A percentile compares a stretch with the other conserved stretches of the same genome.
Conservation (phyloP, 2,329 filamentous ascomycete species). For the Trichoderma guizhouense region DNA sequence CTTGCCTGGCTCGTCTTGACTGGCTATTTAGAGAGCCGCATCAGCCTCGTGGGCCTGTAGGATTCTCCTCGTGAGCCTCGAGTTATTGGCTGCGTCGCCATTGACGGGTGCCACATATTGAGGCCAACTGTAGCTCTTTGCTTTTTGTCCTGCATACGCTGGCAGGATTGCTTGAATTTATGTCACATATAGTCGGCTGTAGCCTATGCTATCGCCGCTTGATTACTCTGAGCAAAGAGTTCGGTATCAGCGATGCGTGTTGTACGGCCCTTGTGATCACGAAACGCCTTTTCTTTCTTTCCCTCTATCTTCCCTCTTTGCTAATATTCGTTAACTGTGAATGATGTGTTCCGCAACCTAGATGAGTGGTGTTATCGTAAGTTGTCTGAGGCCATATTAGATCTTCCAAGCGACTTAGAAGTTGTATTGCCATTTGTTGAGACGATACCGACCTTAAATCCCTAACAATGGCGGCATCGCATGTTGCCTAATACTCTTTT, state of each 20-base stretch:
- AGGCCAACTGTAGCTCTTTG: background rate
- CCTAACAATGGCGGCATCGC: too few species aligned
- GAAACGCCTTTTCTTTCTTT: background rate
- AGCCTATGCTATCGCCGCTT: background rate
- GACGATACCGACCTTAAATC: background rate
- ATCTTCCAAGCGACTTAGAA: background rate
- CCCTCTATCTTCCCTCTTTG: background rate
- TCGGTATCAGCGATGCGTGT: background rate
- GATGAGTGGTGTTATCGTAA: background rate
- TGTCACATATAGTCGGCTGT: background rate
- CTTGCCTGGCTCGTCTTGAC: background rate
- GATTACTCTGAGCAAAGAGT: background rate
- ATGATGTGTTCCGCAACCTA: background rate
- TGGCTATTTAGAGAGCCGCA: background rate
- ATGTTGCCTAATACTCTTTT: background rate
- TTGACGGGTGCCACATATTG: background rate
- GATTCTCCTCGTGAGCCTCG: background rate
- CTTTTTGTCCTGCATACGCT: background rate
- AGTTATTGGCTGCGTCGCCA: background rate
- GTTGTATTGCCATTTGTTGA: background rate
- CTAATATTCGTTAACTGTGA: background rate
- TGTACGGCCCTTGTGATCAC: background rate
- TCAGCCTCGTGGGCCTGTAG: background rate
- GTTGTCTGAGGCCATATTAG: background rate
- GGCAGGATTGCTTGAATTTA: background rate